phyloP scores from a whole-genome alignment of 768 basidiomycete species.

The Mycena indigotica region DNA sequence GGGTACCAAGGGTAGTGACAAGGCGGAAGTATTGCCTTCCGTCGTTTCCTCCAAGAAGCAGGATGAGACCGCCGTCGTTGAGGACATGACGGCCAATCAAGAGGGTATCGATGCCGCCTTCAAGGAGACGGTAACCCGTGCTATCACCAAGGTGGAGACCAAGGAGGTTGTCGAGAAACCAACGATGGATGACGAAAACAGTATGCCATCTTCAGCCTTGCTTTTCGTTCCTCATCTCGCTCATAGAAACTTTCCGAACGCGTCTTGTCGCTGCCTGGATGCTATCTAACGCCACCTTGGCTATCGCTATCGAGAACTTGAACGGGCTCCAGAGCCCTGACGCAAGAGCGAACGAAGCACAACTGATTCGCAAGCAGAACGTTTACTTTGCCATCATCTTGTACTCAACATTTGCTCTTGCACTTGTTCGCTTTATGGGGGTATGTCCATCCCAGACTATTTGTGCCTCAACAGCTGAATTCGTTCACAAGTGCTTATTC shows the following conservation, averaged over 20 bases:
- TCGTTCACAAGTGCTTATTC: slow-evolving; percentile 53
- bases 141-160: slow-evolving; percentile 62
- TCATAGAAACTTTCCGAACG: slow-evolving; percentile 75
- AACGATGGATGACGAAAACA: slow-evolving; percentile 77
- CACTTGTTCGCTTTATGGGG: slow-evolving; percentile 57
- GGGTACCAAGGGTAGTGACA: slow-evolving; percentile 96
- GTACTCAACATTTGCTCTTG: slow-evolving; percentile 59
- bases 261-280: slow-evolving; percentile 78
- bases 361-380: slow-evolving; percentile 44
- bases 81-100: slow-evolving; percentile 70
- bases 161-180: slow-evolving; percentile 64
- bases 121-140: slow-evolving; percentile 80
- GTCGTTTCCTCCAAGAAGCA: slow-evolving; percentile 58
- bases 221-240: too few species aligned
- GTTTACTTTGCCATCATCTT: slow-evolving; percentile 61
- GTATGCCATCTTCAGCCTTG: too few species aligned
- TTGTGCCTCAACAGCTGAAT: not conserved
- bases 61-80: slow-evolving; percentile 70
- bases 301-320: slow-evolving; percentile 62
- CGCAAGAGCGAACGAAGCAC: slow-evolving; percentile 1
- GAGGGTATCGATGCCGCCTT: slow-evolving; percentile 82
- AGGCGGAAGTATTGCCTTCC: slow-evolving; percentile 82
- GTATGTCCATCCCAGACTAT: slow-evolving; percentile 37
- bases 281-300: slow-evolving; percentile 59
- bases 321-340: slow-evolving; percentile 33